Conservation (phyloP, 2,329 filamentous ascomycete genomes). For the Juglanconis oblonga region DNA sequence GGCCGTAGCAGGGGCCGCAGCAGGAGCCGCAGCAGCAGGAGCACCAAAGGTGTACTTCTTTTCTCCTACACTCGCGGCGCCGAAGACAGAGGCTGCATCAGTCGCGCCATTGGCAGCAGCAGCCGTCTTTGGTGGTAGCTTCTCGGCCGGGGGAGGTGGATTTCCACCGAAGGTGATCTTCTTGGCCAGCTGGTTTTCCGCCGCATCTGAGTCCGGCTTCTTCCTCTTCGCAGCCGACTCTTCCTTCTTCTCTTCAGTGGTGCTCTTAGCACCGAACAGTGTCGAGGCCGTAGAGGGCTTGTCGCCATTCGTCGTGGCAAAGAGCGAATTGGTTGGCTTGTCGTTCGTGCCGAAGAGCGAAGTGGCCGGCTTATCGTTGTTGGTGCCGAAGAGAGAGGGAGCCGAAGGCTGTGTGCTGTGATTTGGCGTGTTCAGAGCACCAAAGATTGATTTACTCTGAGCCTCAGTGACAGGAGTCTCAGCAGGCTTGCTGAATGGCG, state of each 20-base stretch:
- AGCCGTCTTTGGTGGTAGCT: conserved; percentile 17
- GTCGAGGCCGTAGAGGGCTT: conserved; percentile 10
- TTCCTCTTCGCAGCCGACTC: conserved; percentile 13
- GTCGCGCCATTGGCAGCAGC: conserved; percentile 18
- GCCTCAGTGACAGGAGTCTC: conserved; percentile 26
- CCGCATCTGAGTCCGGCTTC: conserved; percentile 11
- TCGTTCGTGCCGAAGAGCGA: conserved; percentile 13
- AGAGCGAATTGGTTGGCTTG: conserved; percentile 10
- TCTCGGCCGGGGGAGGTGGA: conserved; percentile 11
- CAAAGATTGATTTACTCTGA: conserved; percentile 33
- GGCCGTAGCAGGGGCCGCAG: conserved; percentile 21
- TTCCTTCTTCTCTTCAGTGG: conserved; percentile 13
- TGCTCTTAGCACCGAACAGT: conserved; percentile 12
- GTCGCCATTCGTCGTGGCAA: conserved; percentile 6
- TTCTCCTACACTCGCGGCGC: conserved; percentile 5
- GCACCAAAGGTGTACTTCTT: conserved; percentile 17
- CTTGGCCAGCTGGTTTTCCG: conserved; percentile 6
- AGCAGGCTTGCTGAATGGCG: conserved; percentile 27
- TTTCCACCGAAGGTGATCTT: conserved; percentile 15
- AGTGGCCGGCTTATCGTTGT: conserved; percentile 12
- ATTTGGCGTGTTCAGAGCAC: conserved; percentile 18
- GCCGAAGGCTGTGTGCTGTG: conserved; percentile 24
- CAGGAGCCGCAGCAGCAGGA: not conserved
- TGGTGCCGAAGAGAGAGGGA: conserved; percentile 22
- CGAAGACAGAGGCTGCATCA: conserved; percentile 18